These are phyloP conservation scores for Micractinium conductrix DNA, from an alignment of 139 green algal species.

Conservation along the genomic window DNA sequence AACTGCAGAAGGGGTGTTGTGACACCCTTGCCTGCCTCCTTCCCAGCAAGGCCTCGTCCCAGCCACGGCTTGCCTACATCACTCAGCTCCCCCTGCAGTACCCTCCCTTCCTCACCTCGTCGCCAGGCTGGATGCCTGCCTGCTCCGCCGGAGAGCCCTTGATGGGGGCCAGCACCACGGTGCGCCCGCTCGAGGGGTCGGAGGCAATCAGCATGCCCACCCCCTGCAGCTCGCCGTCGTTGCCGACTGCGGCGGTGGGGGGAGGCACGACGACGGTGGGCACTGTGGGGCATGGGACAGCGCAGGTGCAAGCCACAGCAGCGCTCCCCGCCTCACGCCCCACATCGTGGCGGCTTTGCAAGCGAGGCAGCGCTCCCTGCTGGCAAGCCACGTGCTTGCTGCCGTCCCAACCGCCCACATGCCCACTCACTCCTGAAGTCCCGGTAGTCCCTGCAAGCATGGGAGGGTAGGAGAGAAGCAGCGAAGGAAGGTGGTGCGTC, in stretches of 20 bases:
- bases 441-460: slow-evolving; percentile 81
- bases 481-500: not conserved
- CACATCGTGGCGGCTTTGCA: no score
- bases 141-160: slow-evolving; percentile 83
- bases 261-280: no score
- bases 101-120: slow-evolving; percentile 65
- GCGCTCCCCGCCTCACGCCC: no score
- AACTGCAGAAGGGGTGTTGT: not conserved
- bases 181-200: slow-evolving; percentile 57
- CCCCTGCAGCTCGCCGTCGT: slow-evolving; percentile 91
- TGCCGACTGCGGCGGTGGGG: no score
- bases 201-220: slow-evolving; percentile 93
- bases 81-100: not conserved
- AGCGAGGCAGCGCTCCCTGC: no score
- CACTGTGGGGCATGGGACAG: no score
- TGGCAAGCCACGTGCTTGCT: no score
- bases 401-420: no score
- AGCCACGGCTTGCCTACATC: not conserved
- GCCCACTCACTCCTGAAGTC: slow-evolving; percentile 82
- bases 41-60: not conserved
- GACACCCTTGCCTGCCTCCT: not conserved
- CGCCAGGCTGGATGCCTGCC: slow-evolving; percentile 85
- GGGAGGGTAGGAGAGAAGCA: not conserved
- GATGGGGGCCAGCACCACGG: slow-evolving; percentile 89
- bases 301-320: no score